Percentiles rank a stretch among this genome's conserved stretches.
phyloP scores from a whole-genome alignment of 2,329 filamentous ascomycete species.

The Curvularia sp. region DNA sequence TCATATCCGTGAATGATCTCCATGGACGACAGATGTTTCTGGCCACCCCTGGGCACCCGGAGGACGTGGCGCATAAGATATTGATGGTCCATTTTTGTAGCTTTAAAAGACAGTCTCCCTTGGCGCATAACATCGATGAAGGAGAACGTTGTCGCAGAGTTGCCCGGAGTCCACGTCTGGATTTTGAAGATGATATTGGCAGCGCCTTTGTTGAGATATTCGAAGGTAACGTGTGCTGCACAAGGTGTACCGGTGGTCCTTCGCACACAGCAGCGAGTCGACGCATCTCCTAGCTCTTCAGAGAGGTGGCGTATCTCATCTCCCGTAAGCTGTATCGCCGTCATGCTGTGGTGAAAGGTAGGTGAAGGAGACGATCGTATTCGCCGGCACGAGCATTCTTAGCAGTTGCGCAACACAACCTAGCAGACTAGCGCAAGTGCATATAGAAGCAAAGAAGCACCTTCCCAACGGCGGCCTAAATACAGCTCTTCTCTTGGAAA shows the following conservation, averaged over 20 bases:
- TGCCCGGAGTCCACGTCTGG: conserved; percentile 14
- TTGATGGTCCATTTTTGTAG: conserved; percentile 17
- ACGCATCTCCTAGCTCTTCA: conserved; percentile 10
- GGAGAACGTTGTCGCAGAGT: conserved; percentile 7
- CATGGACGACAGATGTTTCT: conserved; percentile 35
- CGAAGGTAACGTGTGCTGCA: conserved; percentile 24
- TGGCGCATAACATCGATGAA: conserved; percentile 25
- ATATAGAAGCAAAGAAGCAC: conserved; percentile 8
- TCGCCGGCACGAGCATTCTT: conserved; percentile 15
- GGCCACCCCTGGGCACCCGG: conserved; percentile 40
- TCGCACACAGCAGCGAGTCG: conserved; percentile 26
- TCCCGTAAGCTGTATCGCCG: conserved; percentile 12
- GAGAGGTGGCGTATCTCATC: conserved; percentile 18
- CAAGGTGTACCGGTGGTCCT: conserved; percentile 9
- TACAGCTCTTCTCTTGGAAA: neutral
- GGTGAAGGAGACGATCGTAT: neutral
- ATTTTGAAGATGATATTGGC: conserved; percentile 47
- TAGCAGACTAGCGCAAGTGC: conserved; percentile 13
- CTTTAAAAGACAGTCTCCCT: conserved; percentile 4
- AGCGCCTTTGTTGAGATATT: conserved; percentile 45
- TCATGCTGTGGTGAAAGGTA: conserved; percentile 8
- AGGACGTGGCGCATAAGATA: conserved; percentile 34
- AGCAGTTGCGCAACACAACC: conserved; percentile 12
- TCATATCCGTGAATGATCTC: conserved; percentile 40
- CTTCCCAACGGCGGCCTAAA: neutral